Base-by-base conservation (phyloP, 106 monocot species). In the Cymbidium sinense region DNA sequence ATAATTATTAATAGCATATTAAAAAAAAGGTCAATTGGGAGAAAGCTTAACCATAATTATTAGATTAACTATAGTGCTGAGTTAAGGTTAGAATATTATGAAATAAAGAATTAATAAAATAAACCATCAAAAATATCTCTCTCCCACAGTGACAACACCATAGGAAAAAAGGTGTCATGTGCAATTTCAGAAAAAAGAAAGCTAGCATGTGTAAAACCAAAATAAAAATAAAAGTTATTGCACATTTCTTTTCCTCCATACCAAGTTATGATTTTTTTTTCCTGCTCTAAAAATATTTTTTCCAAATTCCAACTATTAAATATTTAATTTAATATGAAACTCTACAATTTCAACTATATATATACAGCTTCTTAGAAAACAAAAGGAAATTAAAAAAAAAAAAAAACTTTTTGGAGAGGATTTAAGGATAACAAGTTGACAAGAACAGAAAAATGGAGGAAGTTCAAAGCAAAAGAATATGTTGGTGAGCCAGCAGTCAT, bases 171-270 rank as follows among this genome's bases (percentile, higher is more conserved):
- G 61, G 25, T 61, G 61, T 23, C 61, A 61, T 61, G 61, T 61
- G 61, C 61, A 61, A 61, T 61, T 61, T 61, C 61, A 61, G 61
- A 27, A 23, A 23, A 61, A 61, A 61, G 61, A 61, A 61, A 61
- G 61, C 10, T 27, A 27, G 61, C 61, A 23, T 61, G 61, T 23
- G 61, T 61, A 1, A 5, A 61, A 5, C 61, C 52, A 19, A 52
- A n/a, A n/a, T n/a, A n/a, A n/a, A 61, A 61, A 61, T 1, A 1
- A 61, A n/a, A 23, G n/a, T 61, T 61, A 9, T 7, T n/a, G 27
- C 27, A 25, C n/a, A 58, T 58, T 58, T 58, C 58, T 21, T 58
- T 23, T 23, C 0, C 58, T 58, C 58, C 58, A 21, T 15, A 15
- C 13, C 47, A 47, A 58, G 5, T 58, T n/a, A 58, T 58, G n/a